phyloP scores from a whole-genome alignment of 148 eudicot genomes.

The Rhododendron henanense region DNA sequence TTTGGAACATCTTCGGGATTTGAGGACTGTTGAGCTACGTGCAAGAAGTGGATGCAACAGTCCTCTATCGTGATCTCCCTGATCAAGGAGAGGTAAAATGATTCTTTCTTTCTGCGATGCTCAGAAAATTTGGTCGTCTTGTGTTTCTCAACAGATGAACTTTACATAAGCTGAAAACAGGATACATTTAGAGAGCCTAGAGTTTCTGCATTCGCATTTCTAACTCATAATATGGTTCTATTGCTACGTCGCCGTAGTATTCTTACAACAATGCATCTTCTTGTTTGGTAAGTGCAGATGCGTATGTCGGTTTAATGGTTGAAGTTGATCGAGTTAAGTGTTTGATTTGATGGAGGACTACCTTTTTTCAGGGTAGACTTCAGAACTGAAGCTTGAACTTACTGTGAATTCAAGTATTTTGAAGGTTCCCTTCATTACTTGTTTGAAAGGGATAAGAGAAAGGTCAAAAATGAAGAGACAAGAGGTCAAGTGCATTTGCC shows the following conservation, averaged over 20 bases:
- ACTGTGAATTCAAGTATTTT: neutral
- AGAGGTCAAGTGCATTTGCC: neutral
- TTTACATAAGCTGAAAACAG: neutral
- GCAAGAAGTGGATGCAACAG: slow-evolving; percentile 20
- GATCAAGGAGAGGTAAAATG: neutral
- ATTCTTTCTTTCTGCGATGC: neutral
- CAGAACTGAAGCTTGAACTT: neutral
- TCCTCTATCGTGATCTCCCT: neutral
- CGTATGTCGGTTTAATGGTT: neutral
- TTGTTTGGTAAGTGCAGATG: neutral
- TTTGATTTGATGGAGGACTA: neutral
- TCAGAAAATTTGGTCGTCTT: neutral
- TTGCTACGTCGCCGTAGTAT: neutral
- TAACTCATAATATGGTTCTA: neutral
- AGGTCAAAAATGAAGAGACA: neutral
- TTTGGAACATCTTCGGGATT: slow-evolving; percentile 69
- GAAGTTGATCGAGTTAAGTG: too few species aligned
- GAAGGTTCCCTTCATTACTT: neutral
- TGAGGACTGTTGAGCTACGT: slow-evolving; percentile 64
- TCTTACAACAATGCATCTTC: neutral
- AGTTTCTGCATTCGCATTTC: neutral
- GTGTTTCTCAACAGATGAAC: neutral
- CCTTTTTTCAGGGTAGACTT: neutral
- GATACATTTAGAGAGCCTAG: neutral
- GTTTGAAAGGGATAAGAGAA: neutral